Evolutionary conservation across 345 rosid genomes (phyloP), one percentile per base, ranked within the genome.

Genomic region (Ricinus communis): DNA sequence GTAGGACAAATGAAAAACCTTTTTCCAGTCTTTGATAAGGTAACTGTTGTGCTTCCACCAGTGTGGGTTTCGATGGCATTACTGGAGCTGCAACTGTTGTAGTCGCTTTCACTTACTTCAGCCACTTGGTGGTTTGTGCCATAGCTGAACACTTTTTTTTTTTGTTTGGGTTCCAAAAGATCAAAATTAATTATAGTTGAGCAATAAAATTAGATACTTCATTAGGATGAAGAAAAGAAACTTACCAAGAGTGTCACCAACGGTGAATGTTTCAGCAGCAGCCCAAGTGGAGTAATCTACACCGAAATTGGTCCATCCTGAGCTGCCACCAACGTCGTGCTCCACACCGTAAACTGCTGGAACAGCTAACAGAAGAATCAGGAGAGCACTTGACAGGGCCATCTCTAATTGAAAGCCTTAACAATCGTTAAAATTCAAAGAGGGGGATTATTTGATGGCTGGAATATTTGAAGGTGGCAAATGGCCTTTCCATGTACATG

Each of bases 1-100:
- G 82, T 71, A n/a, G 93, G 85, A 62, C 93, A 88, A 22, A 83
- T 71, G 82, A 88, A 88, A 61, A 84, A 80, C 74, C n/a, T 65
- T 0, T 75, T 0, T 25, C 93, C 93, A 1, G 84, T 0, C 2
- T 9, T 40, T 12, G 62, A 31, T 2, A 88, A 71, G 22, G 64
- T 10, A 22, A 80, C 19, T 5, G 51, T 73, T 2, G 80, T 77
- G 80, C 57, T 74, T 53, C 93, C 90, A 12, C 46, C 80, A 5
- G 0, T 38, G 59, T 76, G 57, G 57, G 81, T 31, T 27, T 77
- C 21, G 8, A 79, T 1, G 46, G 81, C 66, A 57, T 66, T 81
- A 16, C 82, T 71, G 5, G 75, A 0, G 56, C 2, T 69, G 74
- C 93, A 88, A 21, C 71, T 68, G 31, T 56, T 52, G 43, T 86